phyloP scores from a whole-genome alignment of 2,329 filamentous ascomycete genomes.

The Bertia moriformis region DNA sequence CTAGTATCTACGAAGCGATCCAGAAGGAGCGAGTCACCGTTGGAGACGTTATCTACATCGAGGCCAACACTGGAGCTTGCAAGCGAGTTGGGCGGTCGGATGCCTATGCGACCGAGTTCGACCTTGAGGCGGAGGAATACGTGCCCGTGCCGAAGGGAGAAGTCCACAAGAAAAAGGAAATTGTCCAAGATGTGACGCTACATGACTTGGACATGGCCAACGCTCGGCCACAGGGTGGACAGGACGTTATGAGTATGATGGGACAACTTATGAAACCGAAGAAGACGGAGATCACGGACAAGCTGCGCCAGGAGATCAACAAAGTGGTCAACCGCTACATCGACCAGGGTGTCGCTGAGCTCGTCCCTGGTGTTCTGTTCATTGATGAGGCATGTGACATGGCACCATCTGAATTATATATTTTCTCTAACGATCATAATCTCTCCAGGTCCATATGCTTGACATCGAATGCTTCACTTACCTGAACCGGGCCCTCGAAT shows the following conservation, averaged over 20 bases:
- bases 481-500: conserved; percentile 94
- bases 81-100: conserved; percentile 93
- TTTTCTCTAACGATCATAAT: background rate
- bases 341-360: conserved; percentile 90
- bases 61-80: conserved; percentile 95
- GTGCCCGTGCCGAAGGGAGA: conserved; percentile 97
- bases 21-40: conserved; percentile 94
- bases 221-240: conserved; percentile 82
- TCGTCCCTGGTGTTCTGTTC: conserved; percentile 95
- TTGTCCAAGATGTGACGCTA: conserved; percentile 93
- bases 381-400: conserved; percentile 76
- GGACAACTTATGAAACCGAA: conserved; percentile 98
- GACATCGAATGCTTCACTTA: conserved; percentile 99
- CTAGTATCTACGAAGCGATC: conserved; percentile 97
- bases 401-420: too few species aligned
- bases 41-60: conserved; percentile 96
- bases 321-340: conserved; percentile 99
- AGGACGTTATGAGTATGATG: conserved; percentile 99
- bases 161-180: conserved; percentile 99
- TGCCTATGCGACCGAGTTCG: conserved; percentile 95
- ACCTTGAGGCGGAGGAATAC: conserved; percentile 96
- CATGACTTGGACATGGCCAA: conserved; percentile 96
- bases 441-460: conserved; percentile 81
- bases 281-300: conserved; percentile 98
- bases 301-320: conserved; percentile 89